These are phyloP conservation scores for Suillus ampliporus DNA, from an alignment of 768 basidiomycete species.

Conservation along the genomic window DNA sequence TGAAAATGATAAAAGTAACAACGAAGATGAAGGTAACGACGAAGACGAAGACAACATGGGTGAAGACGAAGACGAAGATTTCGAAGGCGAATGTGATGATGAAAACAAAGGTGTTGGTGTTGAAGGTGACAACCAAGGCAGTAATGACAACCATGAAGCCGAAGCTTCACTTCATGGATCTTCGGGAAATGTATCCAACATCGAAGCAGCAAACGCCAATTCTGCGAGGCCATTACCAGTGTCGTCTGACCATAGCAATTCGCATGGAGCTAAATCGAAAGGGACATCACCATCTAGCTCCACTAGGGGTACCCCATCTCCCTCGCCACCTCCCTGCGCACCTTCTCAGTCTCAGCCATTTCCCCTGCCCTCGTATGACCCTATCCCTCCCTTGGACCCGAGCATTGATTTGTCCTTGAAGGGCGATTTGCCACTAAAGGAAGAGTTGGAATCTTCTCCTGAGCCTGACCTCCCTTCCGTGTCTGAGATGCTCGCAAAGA, in stretches of 20 bases:
- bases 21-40: not conserved
- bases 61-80: slow-evolving; percentile 1
- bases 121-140: slow-evolving; percentile 1
- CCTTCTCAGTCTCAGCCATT: slow-evolving; percentile 27
- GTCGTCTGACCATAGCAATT: not conserved
- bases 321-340: slow-evolving; percentile 11
- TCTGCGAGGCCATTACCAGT: not conserved
- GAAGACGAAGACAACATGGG: slow-evolving; percentile 9
- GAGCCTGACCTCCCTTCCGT: slow-evolving; percentile 10
- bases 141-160: not conserved
- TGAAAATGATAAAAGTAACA: not conserved
- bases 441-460: slow-evolving; percentile 8
- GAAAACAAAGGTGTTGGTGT: not conserved
- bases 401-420: slow-evolving; percentile 11
- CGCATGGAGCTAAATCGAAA: not conserved
- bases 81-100: not conserved
- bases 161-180: not conserved
- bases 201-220: not conserved
- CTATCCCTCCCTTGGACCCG: slow-evolving; percentile 7
- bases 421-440: not conserved
- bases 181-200: not conserved
- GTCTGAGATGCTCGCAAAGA: slow-evolving; percentile 7
- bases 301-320: not conserved
- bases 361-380: slow-evolving; percentile 10
- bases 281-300: not conserved